Evolutionary conservation across 1,284 basidiomycete species (phyloP).

Genomic region (Cutaneotrichosporon sp.): DNA sequence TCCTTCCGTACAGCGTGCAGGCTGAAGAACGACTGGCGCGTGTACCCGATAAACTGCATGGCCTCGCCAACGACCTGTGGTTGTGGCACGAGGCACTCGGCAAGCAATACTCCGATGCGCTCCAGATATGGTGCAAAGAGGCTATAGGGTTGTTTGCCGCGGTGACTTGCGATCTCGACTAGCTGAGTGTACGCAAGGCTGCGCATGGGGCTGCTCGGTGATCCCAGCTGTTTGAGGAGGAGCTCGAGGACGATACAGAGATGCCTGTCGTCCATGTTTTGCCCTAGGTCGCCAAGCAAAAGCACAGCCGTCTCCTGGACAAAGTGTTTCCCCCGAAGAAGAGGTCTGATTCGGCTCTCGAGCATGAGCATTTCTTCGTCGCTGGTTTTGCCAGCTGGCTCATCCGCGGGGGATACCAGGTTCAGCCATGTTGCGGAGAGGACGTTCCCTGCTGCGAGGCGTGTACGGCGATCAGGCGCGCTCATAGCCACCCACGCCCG

Average conservation of each 20-base stretch:
- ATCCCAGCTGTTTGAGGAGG: slow-evolving; percentile 64
- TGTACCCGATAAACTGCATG: slow-evolving; percentile 39
- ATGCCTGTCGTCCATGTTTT: slow-evolving; percentile 54
- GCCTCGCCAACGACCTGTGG: slow-evolving; percentile 49
- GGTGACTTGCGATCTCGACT: slow-evolving; percentile 46
- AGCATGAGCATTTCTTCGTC: too few species aligned
- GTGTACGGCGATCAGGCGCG: slow-evolving; percentile 16
- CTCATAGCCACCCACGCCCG: slow-evolving; percentile 13
- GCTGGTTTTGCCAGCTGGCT: too few species aligned
- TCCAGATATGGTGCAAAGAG: slow-evolving; percentile 66
- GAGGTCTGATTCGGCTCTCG: not conserved
- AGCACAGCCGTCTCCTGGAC: slow-evolving; percentile 26
- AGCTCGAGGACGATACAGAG: slow-evolving; percentile 61
- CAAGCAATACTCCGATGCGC: slow-evolving; percentile 62
- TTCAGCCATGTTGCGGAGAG: not conserved
- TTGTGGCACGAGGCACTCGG: slow-evolving; percentile 57
- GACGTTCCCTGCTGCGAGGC: slow-evolving; percentile 25
- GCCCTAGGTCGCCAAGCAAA: slow-evolving; percentile 43
- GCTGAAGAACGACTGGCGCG: slow-evolving; percentile 57
- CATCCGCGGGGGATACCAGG: not conserved
- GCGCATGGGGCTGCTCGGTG: slow-evolving; percentile 61
- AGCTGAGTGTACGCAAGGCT: slow-evolving; percentile 70
- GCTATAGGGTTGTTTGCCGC: slow-evolving; percentile 62
- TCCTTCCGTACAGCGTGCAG: slow-evolving; percentile 57
- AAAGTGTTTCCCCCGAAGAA: not conserved